phyloP scores from a whole-genome alignment of 371 early-diverging fungal genomes.

The Actinomortierella ambigua region DNA sequence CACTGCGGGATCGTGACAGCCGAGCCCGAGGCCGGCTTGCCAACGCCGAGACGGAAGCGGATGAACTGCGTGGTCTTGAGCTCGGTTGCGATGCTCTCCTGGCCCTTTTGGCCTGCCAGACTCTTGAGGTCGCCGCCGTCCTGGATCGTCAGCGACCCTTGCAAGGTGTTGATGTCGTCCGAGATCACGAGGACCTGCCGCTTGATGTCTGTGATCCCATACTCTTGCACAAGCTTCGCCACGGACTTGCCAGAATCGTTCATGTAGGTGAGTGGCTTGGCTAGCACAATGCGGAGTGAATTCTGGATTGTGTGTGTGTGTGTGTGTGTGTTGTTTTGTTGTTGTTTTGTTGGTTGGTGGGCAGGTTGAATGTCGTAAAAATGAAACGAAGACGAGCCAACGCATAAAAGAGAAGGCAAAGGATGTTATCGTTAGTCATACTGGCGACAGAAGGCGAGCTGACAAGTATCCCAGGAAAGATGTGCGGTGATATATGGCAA shows the following conservation, averaged over 20 bases:
- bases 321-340: slow-evolving; percentile 3
- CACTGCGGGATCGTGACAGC: slow-evolving; percentile 47
- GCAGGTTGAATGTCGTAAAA: not conserved
- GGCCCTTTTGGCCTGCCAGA: slow-evolving; percentile 54
- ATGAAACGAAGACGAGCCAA: slow-evolving; percentile 2
- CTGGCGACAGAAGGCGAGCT: no score
- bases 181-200: slow-evolving; percentile 53
- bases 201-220: slow-evolving; percentile 49
- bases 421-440: no score
- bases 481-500: no score
- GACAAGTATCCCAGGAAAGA: no score
- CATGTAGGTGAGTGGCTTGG: slow-evolving; percentile 59
- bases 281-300: slow-evolving; percentile 53
- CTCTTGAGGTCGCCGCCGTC: slow-evolving; percentile 51
- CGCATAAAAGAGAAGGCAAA: not conserved
- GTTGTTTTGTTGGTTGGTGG: not conserved
- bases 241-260: slow-evolving; percentile 54
- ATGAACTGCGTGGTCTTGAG: slow-evolving; percentile 52
- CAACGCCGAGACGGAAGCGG: slow-evolving; percentile 52
- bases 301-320: slow-evolving; percentile 35
- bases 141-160: slow-evolving; percentile 57
- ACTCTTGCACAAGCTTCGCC: slow-evolving; percentile 48
- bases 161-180: slow-evolving; percentile 59
- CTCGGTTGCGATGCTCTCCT: slow-evolving; percentile 49
- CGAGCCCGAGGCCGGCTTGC: slow-evolving; percentile 38